Evolutionary conservation across 768 basidiomycete genomes (phyloP), one percentile per base, ranked within the genome.

Genomic region (Plicaturopsis crispa): DNA sequence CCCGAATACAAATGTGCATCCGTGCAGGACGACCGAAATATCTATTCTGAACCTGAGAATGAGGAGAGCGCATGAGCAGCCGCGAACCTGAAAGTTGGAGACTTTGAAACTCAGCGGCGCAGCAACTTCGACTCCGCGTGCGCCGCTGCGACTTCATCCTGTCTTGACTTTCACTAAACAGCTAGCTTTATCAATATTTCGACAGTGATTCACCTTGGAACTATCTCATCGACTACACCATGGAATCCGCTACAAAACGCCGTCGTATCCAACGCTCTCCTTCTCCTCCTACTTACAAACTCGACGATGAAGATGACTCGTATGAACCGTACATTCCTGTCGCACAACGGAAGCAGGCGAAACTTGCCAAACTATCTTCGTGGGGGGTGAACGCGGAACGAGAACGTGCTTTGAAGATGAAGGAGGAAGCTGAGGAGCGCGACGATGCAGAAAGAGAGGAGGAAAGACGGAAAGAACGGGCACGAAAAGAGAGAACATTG

Each of bases 311-410:
- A 18, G 62, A 65, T 39, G 72, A 78, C 35, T 58, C 69, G 16
- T 92, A 91, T 52, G 79, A 84, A 42, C 85, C 87, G 1, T 98
- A 97, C 56, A 61, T 98, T 23, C 80, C 94, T 8, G 81, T 97
- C 23, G 74, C 84, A 12, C 82, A 96, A 57, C 75, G 91, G 37
- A 76, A 88, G 35, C 76, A 85, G 51, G 78, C 81, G 32, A 87
- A 82, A 48, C 70, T 94, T 4, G 81, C 82, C 14, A 84, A 81
- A 47, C 69, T 93, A 36, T 70, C 77, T 12, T 75, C 78, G 6
- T 68, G 72, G 53, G 78, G 77, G 32, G 67, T 70, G 14, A 72
- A 67, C 35, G 57, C 74, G 1, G 72, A 75, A 20, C 73, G 75
- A 45, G 66, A 72, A 43, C 67, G 60, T 45, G 69, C 69, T 17